phyloP scores from a whole-genome alignment of 495 filamentous ascomycete species.

The Talaromyces proteolyticus region DNA sequence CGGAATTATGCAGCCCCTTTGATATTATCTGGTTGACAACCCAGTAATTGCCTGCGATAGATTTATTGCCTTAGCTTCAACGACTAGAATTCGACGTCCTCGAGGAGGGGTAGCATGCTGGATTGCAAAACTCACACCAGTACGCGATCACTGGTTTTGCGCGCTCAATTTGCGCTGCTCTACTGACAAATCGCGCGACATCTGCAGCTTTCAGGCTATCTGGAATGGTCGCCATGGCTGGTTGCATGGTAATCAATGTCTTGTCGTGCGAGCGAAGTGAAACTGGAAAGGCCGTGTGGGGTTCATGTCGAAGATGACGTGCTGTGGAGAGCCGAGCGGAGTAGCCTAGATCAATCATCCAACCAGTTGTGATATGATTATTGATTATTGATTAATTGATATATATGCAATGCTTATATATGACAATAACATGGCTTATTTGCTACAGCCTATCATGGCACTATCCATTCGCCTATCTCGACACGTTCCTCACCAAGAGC shows the following conservation, averaged over 20 bases:
- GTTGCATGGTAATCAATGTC: background rate
- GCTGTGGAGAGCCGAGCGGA: background rate
- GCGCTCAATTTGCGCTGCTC: conserved; percentile 78
- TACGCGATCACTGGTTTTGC: conserved; percentile 84
- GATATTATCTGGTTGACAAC: conserved; percentile 87
- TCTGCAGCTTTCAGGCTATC: conserved; percentile 68
- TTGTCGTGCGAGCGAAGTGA: background rate
- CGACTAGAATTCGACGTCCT: background rate
- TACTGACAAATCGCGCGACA: conserved; percentile 69
- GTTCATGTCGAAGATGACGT: background rate
- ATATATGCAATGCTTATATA: too few relatives aligned
- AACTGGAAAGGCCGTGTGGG: conserved; percentile 15
- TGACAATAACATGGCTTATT: too few relatives aligned
- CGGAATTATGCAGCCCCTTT: conserved; percentile 66
- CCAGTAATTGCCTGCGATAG: conserved; percentile 73
- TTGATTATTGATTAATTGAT: background rate
- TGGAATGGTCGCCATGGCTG: conserved; percentile 69
- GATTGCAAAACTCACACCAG: conserved; percentile 72
- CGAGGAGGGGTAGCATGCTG: background rate
- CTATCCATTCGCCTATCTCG: conserved; percentile 50
- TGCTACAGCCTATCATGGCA: conserved; percentile 7
- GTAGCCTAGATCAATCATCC: background rate
- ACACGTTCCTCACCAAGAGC: conserved; percentile 63
- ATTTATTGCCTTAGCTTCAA: conserved; percentile 8
- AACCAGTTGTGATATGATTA: background rate